These are phyloP conservation scores for Phaeotremella fagi DNA, from an alignment of 768 basidiomycete genomes.

Conservation along the genomic window DNA sequence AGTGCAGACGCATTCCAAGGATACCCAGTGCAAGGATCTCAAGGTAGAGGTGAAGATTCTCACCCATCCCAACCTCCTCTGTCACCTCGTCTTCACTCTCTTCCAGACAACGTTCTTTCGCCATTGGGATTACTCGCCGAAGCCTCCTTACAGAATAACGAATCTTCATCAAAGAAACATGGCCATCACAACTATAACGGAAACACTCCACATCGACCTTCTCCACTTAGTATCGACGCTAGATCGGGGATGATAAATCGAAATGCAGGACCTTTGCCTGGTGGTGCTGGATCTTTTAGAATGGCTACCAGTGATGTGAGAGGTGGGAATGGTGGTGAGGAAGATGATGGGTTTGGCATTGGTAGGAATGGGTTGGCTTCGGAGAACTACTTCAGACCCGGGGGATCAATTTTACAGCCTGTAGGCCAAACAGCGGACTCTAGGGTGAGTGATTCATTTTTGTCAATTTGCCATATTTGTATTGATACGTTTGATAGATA, in stretches of 20 bases:
- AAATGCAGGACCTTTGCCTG: slow-evolving; percentile 13
- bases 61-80: slow-evolving; percentile 47
- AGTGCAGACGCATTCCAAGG: slow-evolving; percentile 9
- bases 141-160: slow-evolving; percentile 56
- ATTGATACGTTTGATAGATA: slow-evolving; percentile 49
- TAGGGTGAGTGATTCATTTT: slow-evolving; percentile 18
- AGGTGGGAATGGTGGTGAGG: slow-evolving; percentile 46
- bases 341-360: slow-evolving; percentile 14
- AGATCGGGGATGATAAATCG: not conserved
- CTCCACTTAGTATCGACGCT: slow-evolving; percentile 21
- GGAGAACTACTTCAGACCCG: slow-evolving; percentile 92
- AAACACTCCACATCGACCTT: slow-evolving; percentile 19
- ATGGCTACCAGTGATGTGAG: slow-evolving; percentile 35
- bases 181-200: slow-evolving; percentile 2
- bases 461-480: too few species aligned
- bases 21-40: not conserved
- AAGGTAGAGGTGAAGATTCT: slow-evolving; percentile 25
- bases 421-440: slow-evolving; percentile 55
- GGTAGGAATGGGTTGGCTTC: slow-evolving; percentile 56
- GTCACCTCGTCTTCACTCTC: slow-evolving; percentile 80
- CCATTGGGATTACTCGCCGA: slow-evolving; percentile 90
- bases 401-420: slow-evolving; percentile 54
- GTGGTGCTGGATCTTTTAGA: slow-evolving; percentile 16
- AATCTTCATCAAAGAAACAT: slow-evolving; percentile 4
- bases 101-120: slow-evolving; percentile 88